Conservation (phyloP, 306 rosid genomes). For the Medicago arabica region DNA sequence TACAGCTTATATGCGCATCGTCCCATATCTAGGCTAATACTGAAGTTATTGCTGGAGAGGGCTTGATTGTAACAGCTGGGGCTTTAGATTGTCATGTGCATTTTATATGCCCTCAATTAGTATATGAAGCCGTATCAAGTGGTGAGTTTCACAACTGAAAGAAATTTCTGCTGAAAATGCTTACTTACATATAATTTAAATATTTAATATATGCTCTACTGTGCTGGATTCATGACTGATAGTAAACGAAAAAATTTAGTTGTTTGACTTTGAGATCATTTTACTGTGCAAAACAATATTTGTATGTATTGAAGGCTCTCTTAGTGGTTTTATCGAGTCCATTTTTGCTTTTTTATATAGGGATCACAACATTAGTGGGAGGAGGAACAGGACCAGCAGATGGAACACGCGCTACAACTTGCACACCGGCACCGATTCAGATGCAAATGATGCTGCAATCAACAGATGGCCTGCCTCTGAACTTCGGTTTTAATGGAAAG, state of each 20-base stretch:
- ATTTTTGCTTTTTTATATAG: conserved; percentile 53
- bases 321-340: conserved; percentile 19
- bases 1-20: conserved; percentile 26
- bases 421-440: conserved; percentile 82
- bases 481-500: conserved; percentile 94
- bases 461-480: conserved; percentile 85
- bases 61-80: conserved; percentile 87
- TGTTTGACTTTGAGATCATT: conserved; percentile 19
- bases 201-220: conserved; percentile 29
- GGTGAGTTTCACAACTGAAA: conserved; percentile 56
- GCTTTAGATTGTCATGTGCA: conserved; percentile 96
- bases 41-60: conserved; percentile 93
- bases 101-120: conserved; percentile 92
- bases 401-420: conserved; percentile 95
- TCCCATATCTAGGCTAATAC: conserved; percentile 70
- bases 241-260: conserved; percentile 6
- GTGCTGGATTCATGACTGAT: conserved; percentile 10
- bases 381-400: conserved; percentile 98
- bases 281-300: background rate
- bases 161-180: conserved; percentile 33
- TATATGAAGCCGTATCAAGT: conserved; percentile 77
- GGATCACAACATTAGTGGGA: conserved; percentile 87
- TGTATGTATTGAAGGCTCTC: background rate
- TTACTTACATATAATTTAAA: conserved; percentile 12
- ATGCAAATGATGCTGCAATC: conserved; percentile 91